A percentile compares a stretch with the other conserved stretches of the same genome.
Conservation (phyloP, 2,329 filamentous ascomycete genomes). For the Epichloe uncinata region DNA sequence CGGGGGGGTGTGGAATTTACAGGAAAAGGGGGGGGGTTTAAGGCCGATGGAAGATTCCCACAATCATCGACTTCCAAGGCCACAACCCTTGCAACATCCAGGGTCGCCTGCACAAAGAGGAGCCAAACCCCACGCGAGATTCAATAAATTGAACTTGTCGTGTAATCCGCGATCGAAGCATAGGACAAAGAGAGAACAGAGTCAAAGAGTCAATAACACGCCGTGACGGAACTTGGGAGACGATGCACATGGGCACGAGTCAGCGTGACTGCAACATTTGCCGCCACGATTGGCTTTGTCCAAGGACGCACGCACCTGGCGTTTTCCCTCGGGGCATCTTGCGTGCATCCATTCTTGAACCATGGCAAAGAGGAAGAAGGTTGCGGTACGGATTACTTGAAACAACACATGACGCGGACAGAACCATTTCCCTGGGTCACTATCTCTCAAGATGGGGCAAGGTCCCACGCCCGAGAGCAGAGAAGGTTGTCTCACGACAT, state of each 20-base stretch:
- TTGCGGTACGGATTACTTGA: too few species aligned
- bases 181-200: neutral
- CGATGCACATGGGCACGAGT: neutral
- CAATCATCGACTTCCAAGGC: neutral
- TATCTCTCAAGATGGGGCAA: neutral
- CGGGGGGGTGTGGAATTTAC: too few species aligned
- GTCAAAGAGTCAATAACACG: neutral
- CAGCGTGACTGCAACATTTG: neutral
- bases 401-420: neutral
- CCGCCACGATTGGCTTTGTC: too few species aligned
- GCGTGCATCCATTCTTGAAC: too few species aligned
- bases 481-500: neutral
- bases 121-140: too few species aligned
- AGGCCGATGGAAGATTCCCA: neutral
- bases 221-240: neutral
- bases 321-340: neutral
- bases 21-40: neutral
- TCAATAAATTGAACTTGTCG: too few species aligned
- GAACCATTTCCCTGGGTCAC: conserved; percentile 1
- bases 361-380: too few species aligned
- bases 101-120: neutral
- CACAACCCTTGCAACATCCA: neutral
- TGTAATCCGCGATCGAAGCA: neutral
- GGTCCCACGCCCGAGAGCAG: too few species aligned
- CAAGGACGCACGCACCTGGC: neutral